Conservation (phyloP, 768 basidiomycete genomes). For the Fistulinella prunicolor region DNA sequence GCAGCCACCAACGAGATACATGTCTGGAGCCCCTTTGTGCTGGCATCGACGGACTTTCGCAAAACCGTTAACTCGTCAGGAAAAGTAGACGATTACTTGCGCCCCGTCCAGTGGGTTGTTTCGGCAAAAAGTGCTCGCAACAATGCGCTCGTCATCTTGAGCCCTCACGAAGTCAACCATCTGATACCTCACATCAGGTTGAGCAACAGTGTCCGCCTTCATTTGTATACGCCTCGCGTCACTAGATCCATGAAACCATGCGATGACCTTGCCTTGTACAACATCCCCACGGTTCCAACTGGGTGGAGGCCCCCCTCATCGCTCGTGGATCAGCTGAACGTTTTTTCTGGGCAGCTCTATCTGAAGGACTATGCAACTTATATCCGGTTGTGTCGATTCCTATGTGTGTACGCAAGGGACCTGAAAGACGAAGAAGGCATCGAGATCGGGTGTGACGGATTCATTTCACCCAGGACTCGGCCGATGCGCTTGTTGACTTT, state of each 20-base stretch:
- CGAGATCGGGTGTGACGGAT: constrained; percentile 12
- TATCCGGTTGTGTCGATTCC: background rate
- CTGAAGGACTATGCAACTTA: background rate
- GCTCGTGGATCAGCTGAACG: background rate
- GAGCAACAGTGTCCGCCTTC: background rate
- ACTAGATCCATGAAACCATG: background rate
- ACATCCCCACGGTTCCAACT: background rate
- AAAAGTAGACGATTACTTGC: background rate
- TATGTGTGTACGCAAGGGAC: constrained; percentile 10
- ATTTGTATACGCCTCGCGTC: background rate
- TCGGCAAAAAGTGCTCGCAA: background rate
- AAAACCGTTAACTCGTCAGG: constrained; percentile 2
- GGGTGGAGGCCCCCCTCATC: background rate
- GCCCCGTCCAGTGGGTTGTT: background rate
- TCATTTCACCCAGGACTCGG: constrained; percentile 10
- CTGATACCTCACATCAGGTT: constrained; percentile 36
- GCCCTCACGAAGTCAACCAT: constrained; percentile 32
- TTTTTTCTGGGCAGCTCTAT: background rate
- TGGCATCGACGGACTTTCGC: background rate
- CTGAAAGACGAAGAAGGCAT: background rate
- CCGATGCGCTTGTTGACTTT: background rate
- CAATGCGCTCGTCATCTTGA: background rate
- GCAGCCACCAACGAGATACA: background rate
- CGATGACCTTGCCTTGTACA: background rate
- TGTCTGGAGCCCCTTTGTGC: background rate